Base-by-base conservation (phyloP, 2,329 filamentous ascomycete species). In the Talaromyces pinophilus region DNA sequence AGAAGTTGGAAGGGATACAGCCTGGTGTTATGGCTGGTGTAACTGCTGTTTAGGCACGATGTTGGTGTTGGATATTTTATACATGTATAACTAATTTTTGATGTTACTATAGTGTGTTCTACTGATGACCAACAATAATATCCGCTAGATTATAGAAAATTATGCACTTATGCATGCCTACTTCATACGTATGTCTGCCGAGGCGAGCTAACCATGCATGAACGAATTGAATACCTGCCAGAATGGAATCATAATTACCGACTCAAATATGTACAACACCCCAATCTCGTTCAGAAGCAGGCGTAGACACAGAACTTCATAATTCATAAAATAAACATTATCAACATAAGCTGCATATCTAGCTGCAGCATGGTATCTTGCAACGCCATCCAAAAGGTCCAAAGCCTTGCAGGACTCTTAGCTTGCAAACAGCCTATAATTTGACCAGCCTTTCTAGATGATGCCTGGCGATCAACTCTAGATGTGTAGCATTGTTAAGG, bases 241-340 rank as follows among this genome's bases (percentile, higher is more conserved):
- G 25, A 54, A n/a, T n/a, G 7, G 28, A 28, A 25, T 54, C 50
- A 54, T 33, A 33, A 33, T 11, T 17, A n/a, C 5, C 15, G 17
- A 28, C 17, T 4, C 6, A 28, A 25, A 30, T 60, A 60, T 60
- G 6, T 46, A 60, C 57, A 60, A 33, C 3, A 33, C 50, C 19
- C 19, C 22, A 30, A 42, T 54, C 15, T 54, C 25, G 17, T 28
- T 19, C 17, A 59, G 35, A 44, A 28, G n/a, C 38, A 46, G 46
- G 50, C 52, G 17, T 17, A 10, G 19, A 54, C n/a, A 48, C 25
- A 59, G 28, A 59, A 48, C 28, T 17, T 64, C 62, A 64, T 64
- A 25, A 64, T 44, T 64, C 62, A 64, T 64, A 57, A 44, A 64
- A 55, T 64, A 64, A 48, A 57, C 62, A 64, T 64, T 48, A 63